Base-by-base conservation (phyloP, 202 grass and related monocot species). In the Hordeum pubiflorum region DNA sequence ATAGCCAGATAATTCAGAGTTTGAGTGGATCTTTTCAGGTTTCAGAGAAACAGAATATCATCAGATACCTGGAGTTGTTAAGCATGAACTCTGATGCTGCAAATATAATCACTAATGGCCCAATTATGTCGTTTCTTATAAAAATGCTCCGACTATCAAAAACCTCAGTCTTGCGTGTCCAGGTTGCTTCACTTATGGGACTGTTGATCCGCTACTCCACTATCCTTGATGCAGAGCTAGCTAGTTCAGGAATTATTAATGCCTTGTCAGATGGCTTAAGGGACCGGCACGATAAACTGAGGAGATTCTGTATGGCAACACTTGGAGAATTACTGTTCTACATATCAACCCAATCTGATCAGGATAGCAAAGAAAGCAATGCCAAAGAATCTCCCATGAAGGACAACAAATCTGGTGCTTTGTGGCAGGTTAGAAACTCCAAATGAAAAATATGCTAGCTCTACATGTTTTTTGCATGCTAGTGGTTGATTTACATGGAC, bases 241-340 rank as follows among this genome's bases (percentile, higher is more conserved):
- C 92, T 69, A 87, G 81, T 91, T 98, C 90, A 76, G 96, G 96
- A 69, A 98, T 98, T 88, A 65, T 98, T 72, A 92, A 91, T 81
- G 90, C 92, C 79, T 43, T 98, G 78, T 91, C 89, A 79, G 93
- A 89, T 91, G 96, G 96, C 66, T 81, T 98, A 79, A 94, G 96
- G 84, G 96, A 98, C 83, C 93, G 88, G 68, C 75, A 93, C 60
- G 95, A 98, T 85, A 94, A 94, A 75, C 81, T 98, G 21, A 88
- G 92, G 85, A 89, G 96, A 84, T 95, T 87, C 66, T 98, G 86
- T 82, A 98, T 98, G 96, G 96, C 92, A 91, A 91, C 90, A 64
- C 84, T 98, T 32, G 96, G 96, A 40, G 96, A 98, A 69, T 81
- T 98, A 70, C 78, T 98, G 68, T 98, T 98, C 85, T 98, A 98